Conservation (phyloP, 2,329 filamentous ascomycete genomes). For the Myriosclerotinia scirpicola region DNA sequence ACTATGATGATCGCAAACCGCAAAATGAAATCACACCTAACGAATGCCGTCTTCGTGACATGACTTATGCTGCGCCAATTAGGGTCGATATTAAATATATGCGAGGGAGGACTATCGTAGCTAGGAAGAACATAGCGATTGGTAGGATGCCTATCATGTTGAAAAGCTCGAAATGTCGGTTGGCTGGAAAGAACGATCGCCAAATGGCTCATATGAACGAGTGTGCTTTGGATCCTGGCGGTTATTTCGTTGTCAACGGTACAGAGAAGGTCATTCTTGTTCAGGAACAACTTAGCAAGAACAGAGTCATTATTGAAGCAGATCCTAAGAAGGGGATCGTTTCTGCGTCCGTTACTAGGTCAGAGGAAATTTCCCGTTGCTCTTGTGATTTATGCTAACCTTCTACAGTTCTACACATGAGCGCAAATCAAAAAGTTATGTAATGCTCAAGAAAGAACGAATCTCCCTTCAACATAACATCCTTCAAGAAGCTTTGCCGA, state of each 20-base stretch:
- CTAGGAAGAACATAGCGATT: slow-evolving; percentile 75
- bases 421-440: slow-evolving; percentile 96
- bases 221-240: slow-evolving; percentile 92
- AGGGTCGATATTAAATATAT: slow-evolving; percentile 90
- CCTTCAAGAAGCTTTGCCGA: slow-evolving; percentile 88
- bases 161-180: slow-evolving; percentile 87
- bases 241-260: slow-evolving; percentile 96
- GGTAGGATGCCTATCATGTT: slow-evolving; percentile 96
- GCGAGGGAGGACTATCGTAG: slow-evolving; percentile 73
- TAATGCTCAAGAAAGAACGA: slow-evolving; percentile 88
- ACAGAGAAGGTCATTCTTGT: slow-evolving; percentile 99
- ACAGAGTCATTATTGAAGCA: slow-evolving; percentile 94
- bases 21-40: slow-evolving; percentile 83
- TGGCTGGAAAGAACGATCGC: slow-evolving; percentile 78
- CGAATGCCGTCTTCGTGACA: slow-evolving; percentile 92
- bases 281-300: slow-evolving; percentile 98
- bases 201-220: slow-evolving; percentile 93
- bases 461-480: slow-evolving; percentile 92
- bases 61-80: slow-evolving; percentile 97
- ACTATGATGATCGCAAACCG: slow-evolving; percentile 69
- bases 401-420: slow-evolving; percentile 83
- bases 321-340: slow-evolving; percentile 91
- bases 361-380: slow-evolving; percentile 31
- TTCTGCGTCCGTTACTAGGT: slow-evolving; percentile 84
- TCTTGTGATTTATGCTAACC: slow-evolving; percentile 24